A percentile compares a stretch with the other conserved stretches of the same genome.
phyloP scores from a whole-genome alignment of 2,329 filamentous ascomycete genomes.

The Metarhizium anisopliae region DNA sequence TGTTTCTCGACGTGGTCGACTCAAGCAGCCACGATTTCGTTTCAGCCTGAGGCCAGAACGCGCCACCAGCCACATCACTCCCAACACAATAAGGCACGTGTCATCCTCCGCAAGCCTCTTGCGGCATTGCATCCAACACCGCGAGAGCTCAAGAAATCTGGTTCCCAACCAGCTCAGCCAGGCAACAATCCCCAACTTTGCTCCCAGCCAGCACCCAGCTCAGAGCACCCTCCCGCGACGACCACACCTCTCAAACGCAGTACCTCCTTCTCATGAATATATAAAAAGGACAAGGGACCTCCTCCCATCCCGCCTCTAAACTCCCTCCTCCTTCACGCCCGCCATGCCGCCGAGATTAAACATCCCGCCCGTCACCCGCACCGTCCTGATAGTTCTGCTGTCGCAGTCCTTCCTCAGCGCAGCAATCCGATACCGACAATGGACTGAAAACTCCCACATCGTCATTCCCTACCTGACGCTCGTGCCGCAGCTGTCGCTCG shows the following conservation, averaged over 20 bases:
- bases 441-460: constrained; percentile 52
- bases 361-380: constrained; percentile 83
- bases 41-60: neutral
- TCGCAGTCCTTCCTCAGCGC: constrained; percentile 76
- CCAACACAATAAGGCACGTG: neutral
- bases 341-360: constrained; percentile 77
- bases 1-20: neutral
- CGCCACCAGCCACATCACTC: neutral
- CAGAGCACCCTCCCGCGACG: neutral
- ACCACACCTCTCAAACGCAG: neutral
- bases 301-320: constrained; percentile 2
- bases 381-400: constrained; percentile 65
- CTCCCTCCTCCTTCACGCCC: constrained; percentile 9
- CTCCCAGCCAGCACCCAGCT: neutral
- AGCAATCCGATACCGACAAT: constrained; percentile 64
- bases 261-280: neutral
- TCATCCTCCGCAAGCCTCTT: neutral
- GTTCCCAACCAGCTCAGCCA: neutral
- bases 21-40: neutral
- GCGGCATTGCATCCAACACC: neutral
- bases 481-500: constrained; percentile 71
- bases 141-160: neutral
- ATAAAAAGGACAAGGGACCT: constrained; percentile 1
- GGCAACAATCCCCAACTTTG: neutral
- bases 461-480: constrained; percentile 82